A percentile compares a stretch with the other conserved stretches of the same genome.
Evolutionary conservation across 225 moss, liverwort and hornwort species (phyloP).

Genomic region (Sphagnum tenellum): DNA sequence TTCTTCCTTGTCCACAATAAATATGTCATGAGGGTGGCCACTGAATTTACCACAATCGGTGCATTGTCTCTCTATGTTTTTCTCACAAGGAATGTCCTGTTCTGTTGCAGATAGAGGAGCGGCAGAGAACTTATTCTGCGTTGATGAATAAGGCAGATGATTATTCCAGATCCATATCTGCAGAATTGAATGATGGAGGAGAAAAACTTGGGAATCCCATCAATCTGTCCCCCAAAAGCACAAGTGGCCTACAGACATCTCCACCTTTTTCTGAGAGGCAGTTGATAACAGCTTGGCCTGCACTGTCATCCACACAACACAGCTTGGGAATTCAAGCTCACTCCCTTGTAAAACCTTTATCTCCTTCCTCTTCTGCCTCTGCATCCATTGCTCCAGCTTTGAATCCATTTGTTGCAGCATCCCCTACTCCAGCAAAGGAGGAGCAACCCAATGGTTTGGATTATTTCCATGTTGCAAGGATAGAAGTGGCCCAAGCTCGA

Average conservation of each 20-base stretch:
- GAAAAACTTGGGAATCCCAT: slow-evolving; percentile 7
- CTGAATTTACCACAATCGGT: neutral
- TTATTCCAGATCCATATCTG: slow-evolving; percentile 5
- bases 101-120: slow-evolving; percentile 60
- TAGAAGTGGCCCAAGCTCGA: slow-evolving; percentile 10
- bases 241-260: slow-evolving; percentile 15
- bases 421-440: slow-evolving; percentile 17
- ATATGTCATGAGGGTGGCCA: neutral
- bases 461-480: slow-evolving; percentile 19
- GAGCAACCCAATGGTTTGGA: slow-evolving; percentile 35
- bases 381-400: slow-evolving; percentile 13
- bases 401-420: slow-evolving; percentile 12
- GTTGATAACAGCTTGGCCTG: slow-evolving; percentile 56
- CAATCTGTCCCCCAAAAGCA: slow-evolving; percentile 13
- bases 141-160: slow-evolving; percentile 18
- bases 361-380: slow-evolving; percentile 34
- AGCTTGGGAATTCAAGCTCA: slow-evolving; percentile 11
- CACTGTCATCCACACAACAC: slow-evolving; percentile 36
- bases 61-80: neutral
- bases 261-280: slow-evolving; percentile 35
- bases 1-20: neutral
- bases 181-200: slow-evolving; percentile 14
- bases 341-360: slow-evolving; percentile 2
- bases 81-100: slow-evolving; percentile 16
- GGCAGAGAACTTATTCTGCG: slow-evolving; percentile 41